These are phyloP conservation scores for Sordariomycetes sp. DNA, from an alignment of 2,329 filamentous ascomycete species.

Conservation along the genomic window DNA sequence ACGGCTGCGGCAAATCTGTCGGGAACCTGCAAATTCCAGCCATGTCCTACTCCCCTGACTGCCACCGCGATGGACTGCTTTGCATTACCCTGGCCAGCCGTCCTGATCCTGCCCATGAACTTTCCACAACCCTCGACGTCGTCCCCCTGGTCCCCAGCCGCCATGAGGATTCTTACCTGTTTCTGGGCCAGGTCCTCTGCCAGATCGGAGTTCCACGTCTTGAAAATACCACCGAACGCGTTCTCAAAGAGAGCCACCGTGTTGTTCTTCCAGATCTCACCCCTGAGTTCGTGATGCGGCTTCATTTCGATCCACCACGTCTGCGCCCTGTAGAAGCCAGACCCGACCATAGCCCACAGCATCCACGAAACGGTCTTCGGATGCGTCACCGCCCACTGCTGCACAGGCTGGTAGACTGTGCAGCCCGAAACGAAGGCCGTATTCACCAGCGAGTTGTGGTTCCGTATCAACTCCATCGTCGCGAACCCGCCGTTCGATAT, in stretches of 20 bases:
- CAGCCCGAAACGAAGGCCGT: neutral
- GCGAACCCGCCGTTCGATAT: neutral
- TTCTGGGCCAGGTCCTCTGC: too few species aligned
- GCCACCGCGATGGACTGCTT: neutral
- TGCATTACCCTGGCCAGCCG: neutral
- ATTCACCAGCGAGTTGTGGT: neutral
- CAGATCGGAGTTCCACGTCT: neutral
- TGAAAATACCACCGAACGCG: neutral
- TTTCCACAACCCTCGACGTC: neutral
- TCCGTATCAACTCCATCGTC: neutral
- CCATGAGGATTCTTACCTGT: neutral
- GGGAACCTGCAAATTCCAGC: neutral
- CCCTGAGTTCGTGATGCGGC: neutral
- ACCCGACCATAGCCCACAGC: too few species aligned
- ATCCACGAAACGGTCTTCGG: too few species aligned
- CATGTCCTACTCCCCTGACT: neutral
- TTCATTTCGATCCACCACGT: neutral
- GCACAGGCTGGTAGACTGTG: slow-evolving; percentile 16
- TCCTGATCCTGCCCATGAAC: neutral
- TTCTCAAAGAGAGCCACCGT: neutral
- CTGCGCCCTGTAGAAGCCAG: neutral
- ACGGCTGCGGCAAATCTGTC: neutral
- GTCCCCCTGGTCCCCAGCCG: neutral
- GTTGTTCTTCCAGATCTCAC: neutral
- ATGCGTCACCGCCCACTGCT: slow-evolving; percentile 24